phyloP scores from a whole-genome alignment of 176 grass and related monocot genomes.

The Calamus simplicifolius region DNA sequence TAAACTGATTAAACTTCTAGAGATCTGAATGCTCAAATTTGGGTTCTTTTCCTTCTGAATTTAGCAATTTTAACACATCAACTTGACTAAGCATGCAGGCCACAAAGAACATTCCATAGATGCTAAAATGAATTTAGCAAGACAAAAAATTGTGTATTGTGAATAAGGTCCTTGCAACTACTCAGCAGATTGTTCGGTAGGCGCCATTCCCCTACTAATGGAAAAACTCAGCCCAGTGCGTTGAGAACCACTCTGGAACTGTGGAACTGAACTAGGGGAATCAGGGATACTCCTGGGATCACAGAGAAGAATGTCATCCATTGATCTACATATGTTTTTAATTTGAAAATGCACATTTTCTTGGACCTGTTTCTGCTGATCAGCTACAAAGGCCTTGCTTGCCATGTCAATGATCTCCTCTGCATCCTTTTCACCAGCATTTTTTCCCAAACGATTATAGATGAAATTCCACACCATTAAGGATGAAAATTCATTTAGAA shows the following conservation, averaged over 20 bases:
- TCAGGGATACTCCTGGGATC: constrained; percentile 15
- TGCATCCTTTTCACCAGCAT: constrained; percentile 52
- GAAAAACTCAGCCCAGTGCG: constrained; percentile 73
- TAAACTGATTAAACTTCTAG: too few relatives aligned
- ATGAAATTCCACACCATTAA: constrained; percentile 31
- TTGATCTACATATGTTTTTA: constrained; percentile 38
- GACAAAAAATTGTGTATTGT: too few relatives aligned
- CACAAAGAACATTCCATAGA: too few relatives aligned
- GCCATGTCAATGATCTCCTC: constrained; percentile 87
- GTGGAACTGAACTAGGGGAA: constrained; percentile 15
- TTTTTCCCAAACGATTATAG: constrained; percentile 67
- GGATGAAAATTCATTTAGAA: neutral
- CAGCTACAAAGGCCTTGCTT: constrained; percentile 64
- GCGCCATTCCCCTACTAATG: constrained; percentile 31
- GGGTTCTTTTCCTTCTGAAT: too few relatives aligned
- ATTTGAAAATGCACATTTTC: constrained; percentile 85
- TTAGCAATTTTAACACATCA: too few relatives aligned
- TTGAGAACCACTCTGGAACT: constrained; percentile 28
- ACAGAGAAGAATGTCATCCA: constrained; percentile 64
- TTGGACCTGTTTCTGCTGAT: constrained; percentile 80
- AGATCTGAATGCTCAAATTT: too few relatives aligned
- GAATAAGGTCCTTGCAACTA: too few relatives aligned
- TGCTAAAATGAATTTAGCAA: too few relatives aligned
- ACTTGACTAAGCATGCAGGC: too few relatives aligned
- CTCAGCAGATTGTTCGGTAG: neutral